Evolutionary conservation across 2,329 filamentous ascomycete species (phyloP).

Genomic region (Thielaviopsis musarum): DNA sequence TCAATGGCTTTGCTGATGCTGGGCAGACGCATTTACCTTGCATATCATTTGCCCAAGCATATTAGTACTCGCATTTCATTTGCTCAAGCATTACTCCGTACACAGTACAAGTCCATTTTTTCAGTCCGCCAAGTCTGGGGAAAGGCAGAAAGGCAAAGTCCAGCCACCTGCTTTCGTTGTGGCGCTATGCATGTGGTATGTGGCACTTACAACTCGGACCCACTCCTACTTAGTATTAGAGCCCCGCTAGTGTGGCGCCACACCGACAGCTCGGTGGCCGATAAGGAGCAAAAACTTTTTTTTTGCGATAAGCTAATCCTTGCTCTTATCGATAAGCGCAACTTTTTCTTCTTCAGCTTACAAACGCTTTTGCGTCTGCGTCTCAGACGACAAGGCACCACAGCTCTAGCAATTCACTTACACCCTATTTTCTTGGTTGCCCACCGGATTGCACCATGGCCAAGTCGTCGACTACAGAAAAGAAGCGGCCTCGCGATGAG

Average conservation of each 20-base stretch:
- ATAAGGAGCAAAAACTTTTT: neutral
- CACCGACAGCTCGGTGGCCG: neutral
- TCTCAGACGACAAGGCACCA: neutral
- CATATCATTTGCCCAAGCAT: too few species aligned
- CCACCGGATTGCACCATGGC: constrained; percentile 2
- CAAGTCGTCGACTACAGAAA: constrained; percentile 18
- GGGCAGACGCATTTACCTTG: too few species aligned
- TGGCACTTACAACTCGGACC: neutral
- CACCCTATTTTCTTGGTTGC: neutral
- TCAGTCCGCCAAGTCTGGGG: too few species aligned
- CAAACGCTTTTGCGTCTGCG: neutral
- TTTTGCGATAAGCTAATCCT: neutral
- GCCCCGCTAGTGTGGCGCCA: neutral
- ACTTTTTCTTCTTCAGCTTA: neutral
- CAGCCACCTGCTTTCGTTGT: neutral
- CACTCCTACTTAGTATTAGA: neutral
- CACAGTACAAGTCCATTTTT: too few species aligned
- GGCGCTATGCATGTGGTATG: neutral
- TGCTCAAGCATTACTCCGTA: too few species aligned
- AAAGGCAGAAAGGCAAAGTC: too few species aligned
- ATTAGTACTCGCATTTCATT: too few species aligned
- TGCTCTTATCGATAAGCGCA: constrained; percentile 5
- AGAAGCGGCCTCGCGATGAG: constrained; percentile 30
- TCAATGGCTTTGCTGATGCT: too few species aligned
- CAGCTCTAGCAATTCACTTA: neutral